Percentiles rank a stretch among this genome's conserved stretches.
Evolutionary conservation across 352 stramenopile genomes (phyloP).

Genomic region (Phytophthora chlamydospora): DNA sequence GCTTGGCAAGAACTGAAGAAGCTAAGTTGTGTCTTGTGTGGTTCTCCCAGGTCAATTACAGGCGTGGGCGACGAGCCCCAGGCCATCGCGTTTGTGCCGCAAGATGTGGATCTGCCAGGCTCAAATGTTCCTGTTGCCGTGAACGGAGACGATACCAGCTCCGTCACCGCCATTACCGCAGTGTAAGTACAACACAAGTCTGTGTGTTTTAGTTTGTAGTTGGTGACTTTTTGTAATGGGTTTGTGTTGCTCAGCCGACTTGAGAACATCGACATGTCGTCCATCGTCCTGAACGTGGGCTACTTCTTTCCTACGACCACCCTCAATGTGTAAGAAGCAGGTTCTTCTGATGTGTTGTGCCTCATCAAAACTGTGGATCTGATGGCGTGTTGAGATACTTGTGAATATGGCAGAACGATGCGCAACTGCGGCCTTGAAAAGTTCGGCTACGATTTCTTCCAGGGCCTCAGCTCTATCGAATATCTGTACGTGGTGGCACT

Average conservation of each 20-base stretch:
- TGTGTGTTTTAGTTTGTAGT: neutral
- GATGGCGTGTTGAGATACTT: neutral
- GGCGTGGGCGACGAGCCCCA: constrained; percentile 29
- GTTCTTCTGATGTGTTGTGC: neutral
- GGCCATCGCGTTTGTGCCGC: constrained; percentile 31
- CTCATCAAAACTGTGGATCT: constrained; percentile 3
- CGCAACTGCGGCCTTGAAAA: constrained; percentile 46
- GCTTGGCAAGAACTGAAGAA: neutral
- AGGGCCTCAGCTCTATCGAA: constrained; percentile 25
- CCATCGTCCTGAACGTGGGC: constrained; percentile 21
- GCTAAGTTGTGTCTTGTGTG: neutral
- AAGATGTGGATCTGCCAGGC: constrained; percentile 32
- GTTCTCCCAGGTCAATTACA: constrained; percentile 19
- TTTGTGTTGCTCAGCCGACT: constrained; percentile 25
- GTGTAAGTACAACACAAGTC: constrained; percentile 22
- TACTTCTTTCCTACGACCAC: constrained; percentile 35
- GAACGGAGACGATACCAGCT: constrained; percentile 27
- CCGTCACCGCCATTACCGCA: constrained; percentile 23
- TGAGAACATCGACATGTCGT: constrained; percentile 41
- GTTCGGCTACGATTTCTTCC: constrained; percentile 42
- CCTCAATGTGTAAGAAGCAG: constrained; percentile 31
- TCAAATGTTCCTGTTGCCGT: constrained; percentile 33
- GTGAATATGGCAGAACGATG: constrained; percentile 31
- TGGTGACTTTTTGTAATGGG: neutral
- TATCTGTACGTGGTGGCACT: constrained; percentile 35